These are phyloP conservation scores for Dianthus caryophyllus DNA, from an alignment of 148 eudicot genomes.

Conservation along the genomic window DNA sequence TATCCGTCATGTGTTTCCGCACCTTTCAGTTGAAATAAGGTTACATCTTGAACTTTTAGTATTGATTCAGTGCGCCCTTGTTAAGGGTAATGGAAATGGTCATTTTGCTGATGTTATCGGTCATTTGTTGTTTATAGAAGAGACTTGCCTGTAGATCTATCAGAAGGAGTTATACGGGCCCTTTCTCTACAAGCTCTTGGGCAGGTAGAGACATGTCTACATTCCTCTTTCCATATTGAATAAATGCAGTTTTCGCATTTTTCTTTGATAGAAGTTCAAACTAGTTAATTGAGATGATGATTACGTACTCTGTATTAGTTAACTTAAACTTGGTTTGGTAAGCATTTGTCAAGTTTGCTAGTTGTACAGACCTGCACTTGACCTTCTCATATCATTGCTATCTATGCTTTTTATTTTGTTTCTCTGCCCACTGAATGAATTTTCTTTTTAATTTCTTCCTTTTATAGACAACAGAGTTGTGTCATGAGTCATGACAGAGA, in stretches of 20 bases:
- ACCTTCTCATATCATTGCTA: background rate
- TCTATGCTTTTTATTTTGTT: background rate
- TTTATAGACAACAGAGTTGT: background rate
- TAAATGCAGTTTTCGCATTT: constrained; percentile 2
- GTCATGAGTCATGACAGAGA: background rate
- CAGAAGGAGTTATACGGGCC: constrained; percentile 93
- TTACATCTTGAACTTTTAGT: constrained; percentile 15
- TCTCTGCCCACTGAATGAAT: background rate
- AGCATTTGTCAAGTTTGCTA: background rate
- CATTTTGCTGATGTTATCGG: constrained; percentile 6
- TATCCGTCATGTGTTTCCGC: constrained; percentile 80
- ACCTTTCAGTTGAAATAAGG: constrained; percentile 76
- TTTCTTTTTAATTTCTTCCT: background rate
- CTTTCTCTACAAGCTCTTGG: constrained; percentile 91
- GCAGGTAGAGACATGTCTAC: constrained; percentile 54
- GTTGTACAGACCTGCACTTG: background rate
- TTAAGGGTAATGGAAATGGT: background rate
- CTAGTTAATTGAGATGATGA: background rate
- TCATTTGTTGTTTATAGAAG: constrained; percentile 49
- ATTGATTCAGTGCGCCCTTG: background rate
- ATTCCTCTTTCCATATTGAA: constrained; percentile 5
- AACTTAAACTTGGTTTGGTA: background rate
- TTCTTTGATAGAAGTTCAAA: background rate
- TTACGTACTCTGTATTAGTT: too few relatives aligned
- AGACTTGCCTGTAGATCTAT: constrained; percentile 87